phyloP scores from a whole-genome alignment of 352 stramenopile species.

The Phytophthora cryptogea region DNA sequence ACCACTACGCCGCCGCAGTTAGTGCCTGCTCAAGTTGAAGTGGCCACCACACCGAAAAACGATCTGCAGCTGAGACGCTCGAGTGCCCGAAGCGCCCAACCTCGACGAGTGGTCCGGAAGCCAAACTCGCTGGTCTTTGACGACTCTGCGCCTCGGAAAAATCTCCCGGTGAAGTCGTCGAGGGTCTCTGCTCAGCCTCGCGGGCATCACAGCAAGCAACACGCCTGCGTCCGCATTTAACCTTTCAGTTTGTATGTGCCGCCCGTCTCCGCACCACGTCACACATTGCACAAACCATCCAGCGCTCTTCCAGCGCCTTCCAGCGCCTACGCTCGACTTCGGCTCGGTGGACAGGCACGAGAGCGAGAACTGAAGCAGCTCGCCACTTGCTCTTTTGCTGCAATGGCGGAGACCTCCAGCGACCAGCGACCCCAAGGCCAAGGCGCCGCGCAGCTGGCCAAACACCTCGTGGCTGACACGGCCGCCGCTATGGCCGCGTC shows the following conservation, averaged over 20 bases:
- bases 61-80: constrained; percentile 7
- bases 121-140: constrained; percentile 1
- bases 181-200: constrained; percentile 14
- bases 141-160: neutral
- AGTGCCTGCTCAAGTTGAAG: constrained; percentile 21
- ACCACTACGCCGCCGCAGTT: neutral
- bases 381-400: constrained; percentile 30
- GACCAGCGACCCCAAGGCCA: constrained; percentile 2
- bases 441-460: constrained; percentile 37
- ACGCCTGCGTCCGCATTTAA: constrained; percentile 11
- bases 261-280: constrained; percentile 28
- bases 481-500: constrained; percentile 65
- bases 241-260: constrained; percentile 25
- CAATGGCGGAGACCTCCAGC: constrained; percentile 31
- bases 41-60: constrained; percentile 12
- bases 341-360: constrained; percentile 21
- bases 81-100: neutral
- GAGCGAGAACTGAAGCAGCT: neutral
- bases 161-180: constrained; percentile 15
- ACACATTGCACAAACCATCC: constrained; percentile 26
- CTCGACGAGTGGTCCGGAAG: neutral
- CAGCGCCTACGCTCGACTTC: constrained; percentile 30
- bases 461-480: constrained; percentile 66
- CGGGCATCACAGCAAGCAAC: constrained; percentile 10
- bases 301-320: constrained; percentile 22